phyloP scores from a whole-genome alignment of 140 eudicot genomes.

The Cichorium intybus region DNA sequence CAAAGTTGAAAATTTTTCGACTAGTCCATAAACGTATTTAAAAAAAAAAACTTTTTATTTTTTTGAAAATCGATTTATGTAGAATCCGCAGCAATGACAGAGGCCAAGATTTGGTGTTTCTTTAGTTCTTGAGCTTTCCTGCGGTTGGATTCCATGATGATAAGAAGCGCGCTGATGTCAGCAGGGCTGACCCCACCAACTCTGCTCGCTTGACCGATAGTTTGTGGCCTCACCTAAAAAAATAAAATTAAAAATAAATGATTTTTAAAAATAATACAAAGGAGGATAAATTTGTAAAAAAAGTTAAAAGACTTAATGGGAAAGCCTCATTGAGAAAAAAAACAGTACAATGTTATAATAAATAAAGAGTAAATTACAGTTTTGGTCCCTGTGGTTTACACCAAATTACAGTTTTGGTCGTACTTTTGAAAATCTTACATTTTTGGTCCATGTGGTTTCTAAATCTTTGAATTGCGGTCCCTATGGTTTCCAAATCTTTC shows the following conservation, averaged over 20 bases:
- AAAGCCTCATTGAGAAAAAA: too few relatives aligned
- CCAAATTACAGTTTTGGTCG: too few relatives aligned
- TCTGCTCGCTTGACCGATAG: constrained; percentile 95
- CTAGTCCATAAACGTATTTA: not conserved
- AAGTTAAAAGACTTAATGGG: too few relatives aligned
- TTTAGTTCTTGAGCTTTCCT: constrained; percentile 61
- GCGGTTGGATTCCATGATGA: constrained; percentile 66
- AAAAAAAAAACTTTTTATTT: constrained; percentile 3
- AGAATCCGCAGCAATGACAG: constrained; percentile 31
- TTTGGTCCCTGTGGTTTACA: too few relatives aligned
- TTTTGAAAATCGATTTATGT: constrained; percentile 9
- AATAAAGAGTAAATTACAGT: too few relatives aligned
- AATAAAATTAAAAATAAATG: not conserved
- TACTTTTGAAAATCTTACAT: too few relatives aligned
- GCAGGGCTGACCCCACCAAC: constrained; percentile 99
- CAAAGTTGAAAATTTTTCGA: not conserved
- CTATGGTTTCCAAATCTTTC: too few relatives aligned
- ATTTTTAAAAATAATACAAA: too few relatives aligned
- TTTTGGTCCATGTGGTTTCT: too few relatives aligned
- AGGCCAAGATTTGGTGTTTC: constrained; percentile 35
- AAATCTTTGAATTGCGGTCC: too few relatives aligned
- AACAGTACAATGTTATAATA: too few relatives aligned
- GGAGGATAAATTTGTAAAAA: too few relatives aligned
- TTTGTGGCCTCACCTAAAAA: constrained; percentile 84
- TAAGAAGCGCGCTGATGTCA: constrained; percentile 92